phyloP scores from a whole-genome alignment of 2,329 filamentous ascomycete species.

The Microcyclospora tardicrescens region DNA sequence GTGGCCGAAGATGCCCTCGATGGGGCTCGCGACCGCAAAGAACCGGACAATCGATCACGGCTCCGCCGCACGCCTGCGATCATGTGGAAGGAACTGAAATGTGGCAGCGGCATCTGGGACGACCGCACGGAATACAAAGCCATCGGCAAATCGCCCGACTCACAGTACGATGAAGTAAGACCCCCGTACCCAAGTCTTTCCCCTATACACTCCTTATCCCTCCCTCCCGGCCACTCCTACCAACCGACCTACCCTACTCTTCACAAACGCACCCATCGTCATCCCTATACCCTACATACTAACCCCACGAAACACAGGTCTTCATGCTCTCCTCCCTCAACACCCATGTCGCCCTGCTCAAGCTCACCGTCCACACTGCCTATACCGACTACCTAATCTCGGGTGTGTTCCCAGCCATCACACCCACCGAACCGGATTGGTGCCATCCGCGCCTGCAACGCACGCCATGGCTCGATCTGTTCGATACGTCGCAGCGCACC shows the following conservation, averaged over 20 bases:
- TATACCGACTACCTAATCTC: constrained; percentile 44
- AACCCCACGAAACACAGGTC: constrained; percentile 29
- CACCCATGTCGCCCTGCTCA: constrained; percentile 48
- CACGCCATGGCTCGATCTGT: constrained; percentile 47
- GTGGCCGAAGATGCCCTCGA: constrained; percentile 24
- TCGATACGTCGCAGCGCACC: constrained; percentile 40
- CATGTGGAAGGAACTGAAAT: constrained; percentile 41
- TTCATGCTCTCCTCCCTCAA: constrained; percentile 51
- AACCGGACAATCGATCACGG: constrained; percentile 5
- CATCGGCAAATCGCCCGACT: constrained; percentile 38
- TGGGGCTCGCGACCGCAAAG: constrained; percentile 8
- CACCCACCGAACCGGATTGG: constrained; percentile 31
- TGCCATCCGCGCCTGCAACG: constrained; percentile 40
- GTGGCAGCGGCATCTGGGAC: constrained; percentile 41
- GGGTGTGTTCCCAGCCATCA: constrained; percentile 24
- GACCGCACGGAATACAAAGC: constrained; percentile 42
- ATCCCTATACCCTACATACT: background rate
- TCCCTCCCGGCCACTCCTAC: background rate
- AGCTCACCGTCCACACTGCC: constrained; percentile 42
- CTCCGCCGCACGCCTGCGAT: constrained; percentile 27
- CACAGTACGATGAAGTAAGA: constrained; percentile 35
- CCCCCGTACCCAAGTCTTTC: background rate
- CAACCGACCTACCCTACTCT: background rate
- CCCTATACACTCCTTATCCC: background rate
- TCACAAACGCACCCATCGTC: background rate